Evolutionary conservation across 2,329 filamentous ascomycete genomes (phyloP).

Genomic region (Aspergillus piperis): DNA sequence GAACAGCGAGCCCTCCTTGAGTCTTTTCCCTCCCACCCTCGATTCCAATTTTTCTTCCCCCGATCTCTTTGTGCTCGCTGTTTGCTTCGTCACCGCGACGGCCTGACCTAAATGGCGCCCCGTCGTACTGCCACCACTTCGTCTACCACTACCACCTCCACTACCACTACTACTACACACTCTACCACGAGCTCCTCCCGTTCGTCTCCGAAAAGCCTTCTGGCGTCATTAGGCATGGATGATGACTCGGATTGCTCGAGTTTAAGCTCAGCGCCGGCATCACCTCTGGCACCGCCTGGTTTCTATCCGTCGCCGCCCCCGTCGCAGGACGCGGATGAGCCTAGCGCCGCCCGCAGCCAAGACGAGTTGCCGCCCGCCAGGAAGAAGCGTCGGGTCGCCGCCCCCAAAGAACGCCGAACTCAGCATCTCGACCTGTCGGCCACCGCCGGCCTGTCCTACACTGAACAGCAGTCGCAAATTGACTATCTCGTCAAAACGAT

Average conservation of each 20-base stretch:
- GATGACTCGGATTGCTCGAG: slow-evolving; percentile 41
- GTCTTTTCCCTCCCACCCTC: slow-evolving; percentile 8
- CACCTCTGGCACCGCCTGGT: slow-evolving; percentile 39
- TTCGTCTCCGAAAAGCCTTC: slow-evolving; percentile 13
- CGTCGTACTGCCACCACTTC: slow-evolving; percentile 11
- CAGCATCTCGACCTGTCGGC: slow-evolving; percentile 71
- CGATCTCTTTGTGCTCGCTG: slow-evolving; percentile 11
- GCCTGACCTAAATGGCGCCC: slow-evolving; percentile 17
- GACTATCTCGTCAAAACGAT: slow-evolving; percentile 72
- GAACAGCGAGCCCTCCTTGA: slow-evolving; percentile 1
- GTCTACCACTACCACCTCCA: slow-evolving; percentile 2
- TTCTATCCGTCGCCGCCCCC: slow-evolving; percentile 47
- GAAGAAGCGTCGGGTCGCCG: slow-evolving; percentile 67
- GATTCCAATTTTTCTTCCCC: slow-evolving; percentile 8
- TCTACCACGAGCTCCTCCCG: slow-evolving; percentile 11
- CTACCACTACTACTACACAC: slow-evolving; percentile 9
- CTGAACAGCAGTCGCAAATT: slow-evolving; percentile 62
- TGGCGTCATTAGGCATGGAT: slow-evolving; percentile 25
- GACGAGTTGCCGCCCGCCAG: slow-evolving; percentile 72
- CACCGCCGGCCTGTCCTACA: slow-evolving; percentile 32
- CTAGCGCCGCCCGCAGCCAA: slow-evolving; percentile 47
- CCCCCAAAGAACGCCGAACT: slow-evolving; percentile 72
- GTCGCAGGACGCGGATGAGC: slow-evolving; percentile 43
- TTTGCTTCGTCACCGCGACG: slow-evolving; percentile 13
- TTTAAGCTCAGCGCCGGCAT: slow-evolving; percentile 46